Base-by-base conservation (phyloP, 345 rosid genomes). In the Eucalyptus curtisii region DNA sequence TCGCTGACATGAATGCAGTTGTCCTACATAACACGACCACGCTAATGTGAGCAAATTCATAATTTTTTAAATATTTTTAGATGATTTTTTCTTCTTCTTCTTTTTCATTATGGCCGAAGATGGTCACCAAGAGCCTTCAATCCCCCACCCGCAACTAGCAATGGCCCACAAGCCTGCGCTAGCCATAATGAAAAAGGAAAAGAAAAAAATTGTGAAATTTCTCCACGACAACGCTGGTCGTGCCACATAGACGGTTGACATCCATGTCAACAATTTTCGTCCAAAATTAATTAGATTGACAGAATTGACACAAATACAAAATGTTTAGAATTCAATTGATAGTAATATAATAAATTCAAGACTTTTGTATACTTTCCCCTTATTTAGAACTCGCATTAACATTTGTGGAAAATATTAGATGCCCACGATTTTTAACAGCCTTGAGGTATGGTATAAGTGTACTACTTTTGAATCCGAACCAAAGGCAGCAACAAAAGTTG, bases 21-120 rank as follows among this genome's bases (percentile, higher is more conserved):
- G 8, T 12, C 16, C 0, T 27, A 61, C 4, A 0, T 1, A 0
- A 1, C 27, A 55, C 2, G 0, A 9, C 3, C 4, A 24, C 1
- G 1, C 22, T 50, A 16, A 50, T 17, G 3, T 9, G 3, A 22
- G 13, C 61, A 55, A 55, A 55, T 55, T 55, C 24, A 10, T 25
- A 10, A 55, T 4, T 10, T 55, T 55, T 20, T 0, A 55, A 10
- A 1, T 52, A 20, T 20, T 8, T 52, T 52, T 52, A 52, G 0
- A 52, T 0, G 57, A 52, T 7, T 52, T 24, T 55, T 55, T 24
- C 13, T 55, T 55, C 30, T 24, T 55, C 30, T 55, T 55, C 22
- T 24, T 22, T 24, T 0, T 55, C 30, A 9, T 55, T 24, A 25
- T 55, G 6, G 30, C 0, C 13, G 0, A 52, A 52, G 25, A 52